These are phyloP conservation scores for Helianthus tuberosus DNA, from an alignment of 129 eudicot genomes.

Conservation along the genomic window DNA sequence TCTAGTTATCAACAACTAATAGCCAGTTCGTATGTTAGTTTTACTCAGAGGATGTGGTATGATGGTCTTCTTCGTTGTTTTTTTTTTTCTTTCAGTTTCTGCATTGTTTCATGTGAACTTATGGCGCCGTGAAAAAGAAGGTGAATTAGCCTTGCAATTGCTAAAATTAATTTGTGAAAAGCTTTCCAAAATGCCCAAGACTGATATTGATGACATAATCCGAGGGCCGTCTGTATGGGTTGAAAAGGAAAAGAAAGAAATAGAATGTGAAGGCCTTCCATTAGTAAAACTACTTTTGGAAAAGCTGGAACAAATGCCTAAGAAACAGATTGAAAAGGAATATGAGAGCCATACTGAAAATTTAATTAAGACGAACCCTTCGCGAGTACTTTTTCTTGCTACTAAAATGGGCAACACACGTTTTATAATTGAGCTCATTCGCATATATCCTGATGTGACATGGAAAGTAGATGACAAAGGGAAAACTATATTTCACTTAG, in stretches of 20 bases:
- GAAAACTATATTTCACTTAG: constrained; percentile 14
- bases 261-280: too few relatives aligned
- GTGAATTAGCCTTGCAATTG: not conserved
- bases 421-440: constrained; percentile 18
- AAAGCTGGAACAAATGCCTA: too few relatives aligned
- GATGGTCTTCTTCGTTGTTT: not conserved
- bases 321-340: too few relatives aligned
- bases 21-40: not conserved
- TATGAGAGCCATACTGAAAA: not conserved
- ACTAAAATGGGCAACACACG: constrained; percentile 2
- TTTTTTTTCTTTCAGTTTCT: not conserved
- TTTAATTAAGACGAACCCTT: not conserved
- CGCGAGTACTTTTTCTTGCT: constrained; percentile 12
- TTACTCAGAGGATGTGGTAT: not conserved
- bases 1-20: too few relatives aligned
- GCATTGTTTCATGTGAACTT: not conserved
- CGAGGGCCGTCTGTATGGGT: not conserved
- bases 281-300: too few relatives aligned
- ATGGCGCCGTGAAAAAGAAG: not conserved
- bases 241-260: too few relatives aligned
- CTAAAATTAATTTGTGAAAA: constrained; percentile 12
- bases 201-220: constrained; percentile 13
- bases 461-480: constrained; percentile 16
- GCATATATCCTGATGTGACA: constrained; percentile 19
- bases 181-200: not conserved